These are phyloP conservation scores for Mycena vitilis DNA, from an alignment of 768 basidiomycete genomes.

Conservation along the genomic window DNA sequence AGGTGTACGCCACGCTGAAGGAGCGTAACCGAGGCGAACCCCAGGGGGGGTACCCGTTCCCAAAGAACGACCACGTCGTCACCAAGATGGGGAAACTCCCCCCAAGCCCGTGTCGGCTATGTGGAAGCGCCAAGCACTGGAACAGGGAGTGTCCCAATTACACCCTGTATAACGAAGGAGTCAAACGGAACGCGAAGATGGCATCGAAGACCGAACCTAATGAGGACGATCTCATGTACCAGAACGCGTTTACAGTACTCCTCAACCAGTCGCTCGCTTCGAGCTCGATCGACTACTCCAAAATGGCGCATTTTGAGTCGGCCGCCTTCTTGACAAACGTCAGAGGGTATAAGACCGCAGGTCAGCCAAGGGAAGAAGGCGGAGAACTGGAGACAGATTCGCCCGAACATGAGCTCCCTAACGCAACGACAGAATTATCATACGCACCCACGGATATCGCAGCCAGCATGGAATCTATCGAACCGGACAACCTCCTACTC, in stretches of 20 bases:
- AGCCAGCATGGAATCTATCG: no score
- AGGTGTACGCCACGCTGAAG: neutral
- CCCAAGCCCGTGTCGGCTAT: neutral
- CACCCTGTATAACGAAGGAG: neutral
- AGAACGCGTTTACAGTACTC: neutral
- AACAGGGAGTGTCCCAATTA: slow-evolving; percentile 13
- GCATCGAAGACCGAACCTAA: no score
- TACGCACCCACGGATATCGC: no score
- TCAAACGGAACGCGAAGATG: neutral
- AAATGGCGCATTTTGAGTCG: no score
- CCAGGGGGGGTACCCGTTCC: neutral
- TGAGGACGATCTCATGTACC: slow-evolving; percentile 8
- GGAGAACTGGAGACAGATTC: no score
- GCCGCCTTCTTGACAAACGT: no score
- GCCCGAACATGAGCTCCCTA: no score
- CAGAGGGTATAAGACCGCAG: no score
- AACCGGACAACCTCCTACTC: no score
- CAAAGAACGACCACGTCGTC: slow-evolving; percentile 5
- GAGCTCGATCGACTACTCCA: no score
- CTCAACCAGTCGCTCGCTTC: slow-evolving; percentile 3
- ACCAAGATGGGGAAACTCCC: slow-evolving; percentile 5
- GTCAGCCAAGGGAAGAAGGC: no score
- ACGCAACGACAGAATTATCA: no score
- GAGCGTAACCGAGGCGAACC: neutral
- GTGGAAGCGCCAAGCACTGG: slow-evolving; percentile 20